These are phyloP conservation scores for Scheffersomyces amazonensis DNA, from an alignment of 805 yeast genomes.

Conservation along the genomic window DNA sequence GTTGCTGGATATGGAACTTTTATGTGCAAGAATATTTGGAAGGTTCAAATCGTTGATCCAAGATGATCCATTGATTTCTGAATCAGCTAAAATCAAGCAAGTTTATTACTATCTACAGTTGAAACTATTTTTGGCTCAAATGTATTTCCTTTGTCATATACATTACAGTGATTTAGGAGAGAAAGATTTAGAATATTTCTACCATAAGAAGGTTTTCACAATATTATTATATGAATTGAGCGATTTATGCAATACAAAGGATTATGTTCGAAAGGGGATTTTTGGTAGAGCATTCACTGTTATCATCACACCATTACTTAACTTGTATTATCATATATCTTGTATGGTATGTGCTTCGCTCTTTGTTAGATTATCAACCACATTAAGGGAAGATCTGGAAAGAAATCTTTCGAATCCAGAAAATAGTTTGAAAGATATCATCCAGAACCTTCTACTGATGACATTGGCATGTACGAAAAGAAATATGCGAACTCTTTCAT, in stretches of 20 bases:
- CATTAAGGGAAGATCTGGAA: neutral
- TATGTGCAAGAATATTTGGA: neutral
- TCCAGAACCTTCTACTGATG: neutral
- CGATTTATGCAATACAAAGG: neutral
- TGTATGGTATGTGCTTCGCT: neutral
- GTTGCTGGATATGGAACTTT: neutral
- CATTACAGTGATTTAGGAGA: slow-evolving; percentile 2
- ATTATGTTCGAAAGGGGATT: neutral
- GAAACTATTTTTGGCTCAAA: slow-evolving; percentile 1
- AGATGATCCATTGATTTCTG: neutral
- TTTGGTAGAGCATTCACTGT: slow-evolving; percentile 2
- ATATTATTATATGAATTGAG: slow-evolving; percentile 2
- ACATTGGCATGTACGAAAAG: neutral
- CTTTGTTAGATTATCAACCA: neutral
- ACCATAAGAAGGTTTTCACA: slow-evolving; percentile 2
- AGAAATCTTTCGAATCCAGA: neutral
- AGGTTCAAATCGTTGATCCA: neutral
- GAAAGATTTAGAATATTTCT: slow-evolving; percentile 1
- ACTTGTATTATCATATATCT: neutral
- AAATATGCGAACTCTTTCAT: neutral
- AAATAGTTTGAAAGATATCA: neutral
- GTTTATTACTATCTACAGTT: neutral
- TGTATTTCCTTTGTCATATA: slow-evolving; percentile 1
- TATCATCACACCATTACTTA: neutral
- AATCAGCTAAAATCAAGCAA: slow-evolving; percentile 1